Evolutionary conservation across 2,329 filamentous ascomycete species (phyloP).

Genomic region (Cladosporium sp.): DNA sequence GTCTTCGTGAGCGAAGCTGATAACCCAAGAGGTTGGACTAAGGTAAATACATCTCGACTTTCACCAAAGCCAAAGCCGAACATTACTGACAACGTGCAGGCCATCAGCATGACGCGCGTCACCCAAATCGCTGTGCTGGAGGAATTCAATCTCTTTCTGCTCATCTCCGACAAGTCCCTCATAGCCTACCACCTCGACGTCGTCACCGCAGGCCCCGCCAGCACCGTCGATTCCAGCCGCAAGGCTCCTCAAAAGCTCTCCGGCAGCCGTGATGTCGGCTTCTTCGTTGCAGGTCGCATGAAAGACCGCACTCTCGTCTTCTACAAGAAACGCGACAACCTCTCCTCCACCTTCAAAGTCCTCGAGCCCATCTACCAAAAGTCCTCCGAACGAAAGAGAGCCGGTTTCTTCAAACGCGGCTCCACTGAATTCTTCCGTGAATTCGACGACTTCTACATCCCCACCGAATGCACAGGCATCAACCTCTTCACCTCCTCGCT

Average conservation of each 20-base stretch:
- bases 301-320: constrained; percentile 93
- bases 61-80: neutral
- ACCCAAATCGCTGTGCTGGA: constrained; percentile 93
- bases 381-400: constrained; percentile 72
- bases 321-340: constrained; percentile 86
- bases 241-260: constrained; percentile 88
- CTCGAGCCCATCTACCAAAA: constrained; percentile 95
- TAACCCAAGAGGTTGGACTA: constrained; percentile 85
- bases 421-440: constrained; percentile 94
- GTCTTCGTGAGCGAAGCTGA: constrained; percentile 84
- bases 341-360: constrained; percentile 92
- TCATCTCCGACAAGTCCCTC: constrained; percentile 85
- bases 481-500: constrained; percentile 95
- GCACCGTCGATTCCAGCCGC: constrained; percentile 64
- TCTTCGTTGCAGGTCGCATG: constrained; percentile 94
- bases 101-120: constrained; percentile 70
- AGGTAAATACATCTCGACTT: constrained; percentile 52
- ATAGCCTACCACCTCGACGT: constrained; percentile 93
- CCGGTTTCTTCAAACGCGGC: constrained; percentile 62
- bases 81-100: constrained; percentile 43
- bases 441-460: constrained; percentile 98
- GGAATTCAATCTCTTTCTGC: constrained; percentile 86
- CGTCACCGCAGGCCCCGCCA: constrained; percentile 44
- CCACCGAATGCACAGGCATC: constrained; percentile 87
- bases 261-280: constrained; percentile 84